These are phyloP conservation scores for Actinomortierella wolfii DNA, from an alignment of 371 early-diverging fungal species.

Conservation along the genomic window DNA sequence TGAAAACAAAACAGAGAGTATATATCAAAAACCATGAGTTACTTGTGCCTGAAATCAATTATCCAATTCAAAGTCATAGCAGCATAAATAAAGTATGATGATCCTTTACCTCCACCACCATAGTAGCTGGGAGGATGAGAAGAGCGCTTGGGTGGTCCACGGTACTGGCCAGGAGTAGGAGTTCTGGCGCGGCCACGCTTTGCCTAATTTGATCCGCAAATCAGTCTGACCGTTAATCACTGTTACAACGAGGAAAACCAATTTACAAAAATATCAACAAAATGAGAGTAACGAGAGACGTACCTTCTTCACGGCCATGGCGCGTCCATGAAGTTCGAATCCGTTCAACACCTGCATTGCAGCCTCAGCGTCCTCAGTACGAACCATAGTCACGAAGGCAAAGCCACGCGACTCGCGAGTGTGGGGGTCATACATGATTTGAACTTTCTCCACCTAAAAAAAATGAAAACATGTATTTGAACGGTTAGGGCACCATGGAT, in stretches of 20 bases:
- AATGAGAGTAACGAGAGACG: background rate
- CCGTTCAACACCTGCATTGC: constrained; percentile 65
- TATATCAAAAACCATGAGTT: constrained; percentile 7
- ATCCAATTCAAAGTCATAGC: too few species aligned
- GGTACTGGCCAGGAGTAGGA: constrained; percentile 89
- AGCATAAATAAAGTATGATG: background rate
- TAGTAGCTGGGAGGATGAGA: constrained; percentile 26
- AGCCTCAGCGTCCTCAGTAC: constrained; percentile 74
- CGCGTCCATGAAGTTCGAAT: constrained; percentile 74
- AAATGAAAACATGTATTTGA: background rate
- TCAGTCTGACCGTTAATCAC: background rate
- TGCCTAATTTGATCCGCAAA: constrained; percentile 49
- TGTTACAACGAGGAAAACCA: background rate
- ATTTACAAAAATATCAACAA: background rate
- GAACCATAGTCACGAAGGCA: constrained; percentile 82
- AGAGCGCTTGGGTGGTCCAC: constrained; percentile 77
- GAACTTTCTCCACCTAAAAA: constrained; percentile 67
- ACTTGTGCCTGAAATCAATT: too few species aligned
- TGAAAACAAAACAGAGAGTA: constrained; percentile 28
- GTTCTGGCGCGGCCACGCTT: constrained; percentile 76
- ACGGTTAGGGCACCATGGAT: too few species aligned
- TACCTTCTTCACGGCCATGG: constrained; percentile 78
- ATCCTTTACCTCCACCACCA: background rate
- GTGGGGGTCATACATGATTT: constrained; percentile 83
- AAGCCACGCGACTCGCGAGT: constrained; percentile 84